Evolutionary conservation across 176 grass and related monocot genomes (phyloP).

Genomic region (Rhynchospora pubera): DNA sequence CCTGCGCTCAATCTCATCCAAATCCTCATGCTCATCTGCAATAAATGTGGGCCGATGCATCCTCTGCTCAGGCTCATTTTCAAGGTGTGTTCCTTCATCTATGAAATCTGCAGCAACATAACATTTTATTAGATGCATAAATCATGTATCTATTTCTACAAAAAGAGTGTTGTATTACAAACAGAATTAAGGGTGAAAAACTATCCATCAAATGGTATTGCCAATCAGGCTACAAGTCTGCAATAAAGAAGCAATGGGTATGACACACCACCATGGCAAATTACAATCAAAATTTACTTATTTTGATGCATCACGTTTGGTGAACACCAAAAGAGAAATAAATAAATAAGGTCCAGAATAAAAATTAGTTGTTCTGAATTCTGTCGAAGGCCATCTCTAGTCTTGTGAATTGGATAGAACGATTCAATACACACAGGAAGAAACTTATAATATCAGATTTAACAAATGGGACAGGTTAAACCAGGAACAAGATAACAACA

Average conservation of each 20-base stretch:
- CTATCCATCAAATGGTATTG: neutral
- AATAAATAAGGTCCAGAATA: neutral
- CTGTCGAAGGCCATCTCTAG: neutral
- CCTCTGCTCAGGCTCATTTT: constrained; percentile 56
- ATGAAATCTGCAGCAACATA: neutral
- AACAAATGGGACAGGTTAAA: neutral
- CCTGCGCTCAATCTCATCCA: constrained; percentile 79
- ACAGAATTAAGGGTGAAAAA: neutral
- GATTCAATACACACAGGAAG: neutral
- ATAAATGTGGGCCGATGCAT: constrained; percentile 48
- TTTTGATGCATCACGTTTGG: neutral
- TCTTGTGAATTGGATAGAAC: neutral
- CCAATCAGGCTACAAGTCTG: neutral
- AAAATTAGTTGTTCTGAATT: neutral
- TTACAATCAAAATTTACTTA: neutral
- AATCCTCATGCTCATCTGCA: constrained; percentile 68
- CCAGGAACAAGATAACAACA: neutral
- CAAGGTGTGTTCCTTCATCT: constrained; percentile 42
- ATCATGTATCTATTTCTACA: neutral
- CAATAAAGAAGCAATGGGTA: neutral
- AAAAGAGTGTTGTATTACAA: neutral
- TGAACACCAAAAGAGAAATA: neutral
- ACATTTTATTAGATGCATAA: neutral
- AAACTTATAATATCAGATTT: neutral
- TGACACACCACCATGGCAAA: neutral